Base-by-base conservation (phyloP, 768 basidiomycete genomes). In the Hericium coralloides region DNA sequence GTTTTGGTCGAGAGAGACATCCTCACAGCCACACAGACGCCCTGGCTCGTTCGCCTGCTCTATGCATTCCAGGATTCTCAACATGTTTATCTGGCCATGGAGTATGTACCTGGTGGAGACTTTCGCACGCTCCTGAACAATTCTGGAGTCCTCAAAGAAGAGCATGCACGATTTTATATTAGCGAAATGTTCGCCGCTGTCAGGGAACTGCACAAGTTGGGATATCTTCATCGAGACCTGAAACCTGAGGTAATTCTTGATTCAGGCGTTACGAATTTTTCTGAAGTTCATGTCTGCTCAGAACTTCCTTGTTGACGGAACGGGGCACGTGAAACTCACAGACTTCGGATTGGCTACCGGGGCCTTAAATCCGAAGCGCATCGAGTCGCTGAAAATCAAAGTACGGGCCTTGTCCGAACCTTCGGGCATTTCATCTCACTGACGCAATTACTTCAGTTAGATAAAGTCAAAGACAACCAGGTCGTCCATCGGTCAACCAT, bases 331-430 rank as follows among this genome's bases (percentile, higher is more conserved):
- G 68, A 99, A 98, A 69, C 74, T 97, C 43, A 95, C 97, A 4
- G 97, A 99, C 70, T 99, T 99, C 69, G 97, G 97, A 26, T 79
- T 99, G 10, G 97, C 97, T 1, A 97, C 97, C 1, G 97, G 97
- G 18, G 92, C 95, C 3, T 75, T 99, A 52, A 98, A 94, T 69
- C 95, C 97, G 3, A 87, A 82, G 59, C 85, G 90, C 56, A 98
- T 99, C 61, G 95, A 98, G 67, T 94, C 92, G 0, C 75, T 98
- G 57, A 95, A 91, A 74, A 79, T 92, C 67, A 97, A 93, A 79
- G 92, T 92, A 59, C 17, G 73, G 63, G 8, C 31, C 31, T 31
- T 31, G 31, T 31, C 26, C 20, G 12, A 41, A n/a, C 25, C 18
- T 39, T 7, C 47, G 36, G 45, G 12, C 55, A 10, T 6, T 18